Evolutionary conservation across 768 basidiomycete species (phyloP).

Genomic region (Pleurotus djamor): DNA sequence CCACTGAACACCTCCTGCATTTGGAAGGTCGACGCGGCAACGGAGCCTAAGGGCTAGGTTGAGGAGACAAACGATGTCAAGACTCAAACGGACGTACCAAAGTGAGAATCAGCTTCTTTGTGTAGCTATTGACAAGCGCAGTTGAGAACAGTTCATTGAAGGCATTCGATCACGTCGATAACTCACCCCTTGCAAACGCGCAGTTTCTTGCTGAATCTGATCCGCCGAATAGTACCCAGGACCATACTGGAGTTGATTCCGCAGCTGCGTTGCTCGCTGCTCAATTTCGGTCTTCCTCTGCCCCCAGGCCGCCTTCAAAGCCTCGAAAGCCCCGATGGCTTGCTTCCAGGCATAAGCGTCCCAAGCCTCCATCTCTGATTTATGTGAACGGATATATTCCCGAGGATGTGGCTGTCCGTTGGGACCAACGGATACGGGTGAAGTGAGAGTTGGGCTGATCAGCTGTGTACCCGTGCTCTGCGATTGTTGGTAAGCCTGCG

Average conservation of each 20-base stretch:
- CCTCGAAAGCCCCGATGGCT: conserved; percentile 58
- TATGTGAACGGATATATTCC: conserved; percentile 63
- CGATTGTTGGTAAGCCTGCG: conserved; percentile 17
- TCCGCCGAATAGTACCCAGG: conserved; percentile 42
- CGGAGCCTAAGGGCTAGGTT: conserved; percentile 41
- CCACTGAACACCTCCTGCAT: conserved; percentile 71
- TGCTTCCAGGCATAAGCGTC: conserved; percentile 73
- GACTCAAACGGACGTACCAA: conserved; percentile 28
- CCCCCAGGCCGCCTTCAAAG: conserved; percentile 67
- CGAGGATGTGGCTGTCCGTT: conserved; percentile 59
- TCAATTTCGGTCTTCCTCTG: conserved; percentile 54
- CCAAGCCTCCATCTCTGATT: conserved; percentile 70
- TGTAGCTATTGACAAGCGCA: conserved; percentile 34
- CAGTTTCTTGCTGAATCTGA: conserved; percentile 54
- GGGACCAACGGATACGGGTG: conserved; percentile 24
- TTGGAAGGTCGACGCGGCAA: conserved; percentile 72
- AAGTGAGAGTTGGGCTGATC: conserved; percentile 16
- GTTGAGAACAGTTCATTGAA: not conserved
- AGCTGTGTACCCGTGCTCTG: conserved; percentile 14
- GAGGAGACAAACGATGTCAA: not conserved
- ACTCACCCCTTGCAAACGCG: conserved; percentile 59
- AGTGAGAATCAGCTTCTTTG: conserved; percentile 53
- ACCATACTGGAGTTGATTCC: conserved; percentile 41
- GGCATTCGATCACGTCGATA: conserved; percentile 3
- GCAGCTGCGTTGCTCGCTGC: conserved; percentile 39